These are phyloP conservation scores for Xylariales sp. DNA, from an alignment of 2,329 filamentous ascomycete genomes.

Conservation along the genomic window DNA sequence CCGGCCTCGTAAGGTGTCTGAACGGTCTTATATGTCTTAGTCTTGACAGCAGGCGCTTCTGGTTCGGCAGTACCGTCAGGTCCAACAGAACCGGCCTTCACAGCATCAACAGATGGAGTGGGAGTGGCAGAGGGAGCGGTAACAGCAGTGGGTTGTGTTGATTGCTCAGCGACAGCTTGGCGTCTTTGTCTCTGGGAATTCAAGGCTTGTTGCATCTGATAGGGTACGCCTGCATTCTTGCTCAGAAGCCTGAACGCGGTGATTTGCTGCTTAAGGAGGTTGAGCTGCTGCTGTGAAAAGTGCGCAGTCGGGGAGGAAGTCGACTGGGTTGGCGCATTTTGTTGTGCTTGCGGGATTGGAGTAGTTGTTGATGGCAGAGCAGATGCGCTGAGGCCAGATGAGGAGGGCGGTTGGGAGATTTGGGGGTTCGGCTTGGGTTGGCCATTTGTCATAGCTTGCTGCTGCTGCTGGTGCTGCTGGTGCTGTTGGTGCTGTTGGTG, in stretches of 20 bases:
- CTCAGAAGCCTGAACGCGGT: conserved; percentile 85
- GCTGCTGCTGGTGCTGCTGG: conserved; percentile 51
- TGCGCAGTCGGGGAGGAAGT: conserved; percentile 34
- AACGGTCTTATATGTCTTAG: conserved; percentile 64
- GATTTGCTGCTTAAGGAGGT: conserved; percentile 78
- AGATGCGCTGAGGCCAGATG: conserved; percentile 31
- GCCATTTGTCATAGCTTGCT: conserved; percentile 46
- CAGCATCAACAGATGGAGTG: conserved; percentile 25
- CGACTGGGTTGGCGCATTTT: conserved; percentile 27
- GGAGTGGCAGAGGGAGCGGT: conserved; percentile 36
- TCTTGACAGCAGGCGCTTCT: conserved; percentile 31
- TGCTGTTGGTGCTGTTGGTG: conserved; percentile 42
- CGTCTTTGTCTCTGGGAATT: conserved; percentile 71
- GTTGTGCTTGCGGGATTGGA: conserved; percentile 22
- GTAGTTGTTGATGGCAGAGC: conserved; percentile 33
- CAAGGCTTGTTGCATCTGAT: conserved; percentile 75
- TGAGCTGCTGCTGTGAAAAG: conserved; percentile 76
- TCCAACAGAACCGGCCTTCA: conserved; percentile 27
- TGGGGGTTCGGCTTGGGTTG: conserved; percentile 32
- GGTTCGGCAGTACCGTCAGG: conserved; percentile 26
- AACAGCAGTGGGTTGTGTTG: conserved; percentile 33
- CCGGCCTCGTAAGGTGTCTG: conserved; percentile 64
- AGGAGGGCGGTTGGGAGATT: conserved; percentile 29
- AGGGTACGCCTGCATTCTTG: conserved; percentile 79
- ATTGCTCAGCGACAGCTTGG: conserved; percentile 46